phyloP scores from a whole-genome alignment of 2,329 filamentous ascomycete genomes.

The Calycina herbarum region DNA sequence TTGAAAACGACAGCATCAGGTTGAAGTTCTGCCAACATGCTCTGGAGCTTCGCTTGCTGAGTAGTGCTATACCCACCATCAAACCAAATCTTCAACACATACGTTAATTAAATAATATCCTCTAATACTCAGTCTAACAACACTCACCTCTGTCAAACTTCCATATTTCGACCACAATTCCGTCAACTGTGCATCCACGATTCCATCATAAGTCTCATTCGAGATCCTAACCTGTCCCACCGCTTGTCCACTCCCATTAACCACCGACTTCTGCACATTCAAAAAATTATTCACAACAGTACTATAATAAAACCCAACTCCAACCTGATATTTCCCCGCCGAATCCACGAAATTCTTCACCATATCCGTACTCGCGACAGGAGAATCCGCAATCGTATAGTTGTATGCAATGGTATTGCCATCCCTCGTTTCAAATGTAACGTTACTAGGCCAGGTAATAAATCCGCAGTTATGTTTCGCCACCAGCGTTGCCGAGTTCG shows the following conservation, averaged over 20 bases:
- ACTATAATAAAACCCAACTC: conserved; percentile 38
- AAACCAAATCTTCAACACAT: conserved; percentile 30
- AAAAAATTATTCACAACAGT: conserved; percentile 38
- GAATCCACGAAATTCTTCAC: conserved; percentile 32
- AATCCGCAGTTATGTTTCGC: conserved; percentile 39
- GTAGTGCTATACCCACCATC: conserved; percentile 32
- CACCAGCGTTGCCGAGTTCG: conserved; percentile 36
- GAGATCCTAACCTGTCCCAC: conserved; percentile 29
- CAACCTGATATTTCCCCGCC: conserved; percentile 31
- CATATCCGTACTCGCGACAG: conserved; percentile 12
- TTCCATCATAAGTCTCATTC: conserved; percentile 30
- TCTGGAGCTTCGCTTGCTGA: conserved; percentile 27
- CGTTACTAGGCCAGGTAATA: conserved; percentile 35
- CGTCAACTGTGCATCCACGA: conserved; percentile 30
- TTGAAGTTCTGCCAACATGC: conserved; percentile 26
- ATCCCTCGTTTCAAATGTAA: conserved; percentile 27
- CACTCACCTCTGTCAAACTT: conserved; percentile 29
- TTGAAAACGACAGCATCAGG: conserved; percentile 32
- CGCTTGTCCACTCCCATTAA: conserved; percentile 21
- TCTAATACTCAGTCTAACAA: background rate
- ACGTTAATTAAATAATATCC: background rate
- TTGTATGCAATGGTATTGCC: background rate
- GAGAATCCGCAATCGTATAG: background rate
- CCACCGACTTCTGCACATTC: conserved; percentile 30
- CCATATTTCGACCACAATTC: conserved; percentile 33